A percentile compares a stretch with the other conserved stretches of the same genome.
Evolutionary conservation across 2,329 filamentous ascomycete genomes (phyloP).

Genomic region (Colletotrichum sp.): DNA sequence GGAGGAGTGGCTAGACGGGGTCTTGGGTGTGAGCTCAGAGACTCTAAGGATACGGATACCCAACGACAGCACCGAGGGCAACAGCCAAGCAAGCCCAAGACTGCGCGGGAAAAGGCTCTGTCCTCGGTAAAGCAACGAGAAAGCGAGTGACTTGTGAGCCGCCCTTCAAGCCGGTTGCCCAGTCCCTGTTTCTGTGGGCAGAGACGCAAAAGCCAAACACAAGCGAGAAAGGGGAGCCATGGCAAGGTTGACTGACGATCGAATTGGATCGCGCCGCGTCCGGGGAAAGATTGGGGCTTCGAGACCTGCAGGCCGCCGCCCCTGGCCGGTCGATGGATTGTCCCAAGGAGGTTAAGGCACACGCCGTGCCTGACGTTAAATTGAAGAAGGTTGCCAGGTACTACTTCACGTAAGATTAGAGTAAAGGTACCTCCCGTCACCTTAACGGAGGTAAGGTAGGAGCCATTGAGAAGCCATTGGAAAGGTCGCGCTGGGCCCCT

Average conservation of each 20-base stretch:
- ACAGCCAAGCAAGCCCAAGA: background rate
- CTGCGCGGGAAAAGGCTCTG: background rate
- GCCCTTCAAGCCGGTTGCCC: conserved; percentile 7
- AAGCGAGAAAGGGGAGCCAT: conserved; percentile 8
- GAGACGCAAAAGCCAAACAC: background rate
- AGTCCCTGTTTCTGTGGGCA: conserved; percentile 4
- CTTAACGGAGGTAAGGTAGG: background rate
- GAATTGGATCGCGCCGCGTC: conserved; percentile 20
- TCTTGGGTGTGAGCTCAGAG: background rate
- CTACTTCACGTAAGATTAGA: background rate
- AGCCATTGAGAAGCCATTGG: background rate
- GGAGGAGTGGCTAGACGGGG: background rate
- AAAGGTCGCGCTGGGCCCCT: background rate
- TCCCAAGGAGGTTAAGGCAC: background rate
- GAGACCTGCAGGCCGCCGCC: background rate
- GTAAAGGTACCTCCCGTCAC: background rate
- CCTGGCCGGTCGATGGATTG: background rate
- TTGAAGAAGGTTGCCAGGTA: background rate
- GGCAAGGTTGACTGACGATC: conserved; percentile 4
- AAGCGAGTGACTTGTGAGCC: background rate
- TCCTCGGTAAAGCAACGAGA: background rate
- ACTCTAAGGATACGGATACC: background rate
- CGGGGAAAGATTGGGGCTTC: conserved; percentile 17
- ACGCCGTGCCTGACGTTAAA: background rate
- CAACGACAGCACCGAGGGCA: background rate